phyloP scores from a whole-genome alignment of 495 filamentous ascomycete species.

The Polyplosphaeria fusca region DNA sequence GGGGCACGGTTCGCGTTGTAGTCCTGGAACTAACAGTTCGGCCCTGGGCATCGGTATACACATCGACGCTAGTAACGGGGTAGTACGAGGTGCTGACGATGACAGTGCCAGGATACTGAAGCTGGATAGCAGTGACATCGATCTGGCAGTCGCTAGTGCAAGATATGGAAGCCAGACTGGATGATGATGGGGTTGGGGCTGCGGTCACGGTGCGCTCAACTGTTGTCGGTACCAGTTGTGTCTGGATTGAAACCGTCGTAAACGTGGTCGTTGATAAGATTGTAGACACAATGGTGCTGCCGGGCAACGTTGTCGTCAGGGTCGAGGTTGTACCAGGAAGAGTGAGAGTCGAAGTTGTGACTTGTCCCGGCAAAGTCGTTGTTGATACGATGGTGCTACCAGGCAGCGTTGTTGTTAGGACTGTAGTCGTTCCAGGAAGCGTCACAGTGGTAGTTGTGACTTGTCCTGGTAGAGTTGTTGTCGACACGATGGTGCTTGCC shows the following conservation, averaged over 20 bases:
- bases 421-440: background rate
- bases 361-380: background rate
- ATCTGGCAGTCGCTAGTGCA: conserved; percentile 25
- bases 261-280: conserved; percentile 17
- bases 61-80: conserved; percentile 10
- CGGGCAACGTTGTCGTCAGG: conserved; percentile 10
- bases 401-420: background rate
- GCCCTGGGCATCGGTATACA: conserved; percentile 16
- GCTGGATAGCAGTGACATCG: conserved; percentile 20
- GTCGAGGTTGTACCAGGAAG: conserved; percentile 3
- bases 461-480: conserved; percentile 5
- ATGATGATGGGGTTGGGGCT: background rate
- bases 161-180: conserved; percentile 13
- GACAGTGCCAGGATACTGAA: conserved; percentile 25
- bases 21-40: background rate
- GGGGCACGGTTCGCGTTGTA: background rate
- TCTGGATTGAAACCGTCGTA: background rate
- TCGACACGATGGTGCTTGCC: background rate
- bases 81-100: conserved; percentile 9
- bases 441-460: conserved; percentile 7
- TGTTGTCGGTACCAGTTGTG: conserved; percentile 15
- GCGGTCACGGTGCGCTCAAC: conserved; percentile 5
- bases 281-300: conserved; percentile 18
- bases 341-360: conserved; percentile 1
- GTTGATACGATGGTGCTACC: background rate